Conservation (phyloP, 78 protist species). For the Dictyostelium discoideum region dicty_2.7 NC_007089.4:4706501-4707000, state of each 20-base stretch:
- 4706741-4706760: conserved; percentile 35
- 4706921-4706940: neutral
- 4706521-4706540: neutral
- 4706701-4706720: conserved; percentile 1
- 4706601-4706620: conserved; percentile 34
- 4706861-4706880: conserved; percentile 11
- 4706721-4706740: conserved; percentile 49
- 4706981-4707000: neutral
- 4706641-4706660: neutral
- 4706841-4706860: conserved; percentile 3
- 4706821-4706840: neutral
- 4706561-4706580: conserved; percentile 14
- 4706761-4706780: neutral
- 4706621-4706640: neutral
- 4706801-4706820: conserved; percentile 43
- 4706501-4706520: conserved; percentile 54
- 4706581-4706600: neutral
- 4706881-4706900: neutral
- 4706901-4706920: conserved; percentile 30
- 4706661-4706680: conserved; percentile 26
- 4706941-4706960: neutral
- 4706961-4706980: neutral
- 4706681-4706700: neutral
- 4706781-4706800: conserved; percentile 33
- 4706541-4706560: conserved; percentile 17